Conservation (phyloP, 2,329 filamentous ascomycete species). For the Diaporthe citriasiana region DNA sequence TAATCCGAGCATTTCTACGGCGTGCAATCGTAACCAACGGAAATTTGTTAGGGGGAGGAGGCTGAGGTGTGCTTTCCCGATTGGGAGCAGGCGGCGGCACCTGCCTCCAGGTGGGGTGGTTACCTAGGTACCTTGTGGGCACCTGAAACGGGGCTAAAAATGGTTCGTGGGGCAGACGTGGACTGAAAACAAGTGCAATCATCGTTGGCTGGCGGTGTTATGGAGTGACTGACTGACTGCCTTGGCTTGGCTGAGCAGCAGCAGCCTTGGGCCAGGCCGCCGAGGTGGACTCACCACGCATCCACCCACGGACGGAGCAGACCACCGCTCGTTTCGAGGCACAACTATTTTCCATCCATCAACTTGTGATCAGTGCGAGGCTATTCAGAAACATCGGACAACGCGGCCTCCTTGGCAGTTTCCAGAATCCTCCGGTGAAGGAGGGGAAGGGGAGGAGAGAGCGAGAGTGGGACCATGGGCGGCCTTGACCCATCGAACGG, state of each 20-base stretch:
- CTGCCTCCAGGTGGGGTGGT: slow-evolving; percentile 4
- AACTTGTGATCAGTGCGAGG: slow-evolving; percentile 28
- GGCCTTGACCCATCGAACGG: not conserved
- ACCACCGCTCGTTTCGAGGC: slow-evolving; percentile 24
- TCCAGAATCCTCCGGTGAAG: slow-evolving; percentile 9
- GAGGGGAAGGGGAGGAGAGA: not conserved
- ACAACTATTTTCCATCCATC: slow-evolving; percentile 14
- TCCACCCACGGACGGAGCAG: slow-evolving; percentile 6
- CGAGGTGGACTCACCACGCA: not conserved
- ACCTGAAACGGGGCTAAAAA: slow-evolving; percentile 29
- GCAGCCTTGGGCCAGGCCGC: not conserved
- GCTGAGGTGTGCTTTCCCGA: slow-evolving; percentile 19
- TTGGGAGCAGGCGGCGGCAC: slow-evolving; percentile 1
- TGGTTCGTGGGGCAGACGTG: slow-evolving; percentile 24
- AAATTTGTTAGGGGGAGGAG: slow-evolving; percentile 24
- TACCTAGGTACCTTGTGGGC: slow-evolving; percentile 6
- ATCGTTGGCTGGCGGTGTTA: not conserved
- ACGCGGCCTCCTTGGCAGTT: slow-evolving; percentile 23
- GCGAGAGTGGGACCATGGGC: not conserved
- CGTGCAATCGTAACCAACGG: not conserved
- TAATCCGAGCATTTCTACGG: not conserved
- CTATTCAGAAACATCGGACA: slow-evolving; percentile 31
- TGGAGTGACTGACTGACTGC: not conserved
- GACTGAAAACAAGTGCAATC: slow-evolving; percentile 31
- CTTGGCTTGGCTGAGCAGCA: too few species aligned